phyloP scores from a whole-genome alignment of 345 rosid genomes.

The Populus nigra region DNA sequence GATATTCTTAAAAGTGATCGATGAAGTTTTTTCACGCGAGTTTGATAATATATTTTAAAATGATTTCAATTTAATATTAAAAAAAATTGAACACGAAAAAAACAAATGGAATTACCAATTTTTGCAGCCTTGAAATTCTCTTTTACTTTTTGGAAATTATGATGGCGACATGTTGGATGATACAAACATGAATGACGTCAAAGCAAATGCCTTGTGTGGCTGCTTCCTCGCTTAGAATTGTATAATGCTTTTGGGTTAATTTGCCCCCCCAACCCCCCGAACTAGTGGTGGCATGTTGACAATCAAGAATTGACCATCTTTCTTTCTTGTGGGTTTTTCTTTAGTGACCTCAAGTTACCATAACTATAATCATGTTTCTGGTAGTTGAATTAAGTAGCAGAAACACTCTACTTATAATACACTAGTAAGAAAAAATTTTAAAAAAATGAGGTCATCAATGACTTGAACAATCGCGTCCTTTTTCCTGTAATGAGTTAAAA shows the following conservation, averaged over 20 bases:
- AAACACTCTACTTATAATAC: no score
- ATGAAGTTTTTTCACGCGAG: no score
- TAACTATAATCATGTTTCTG: background rate
- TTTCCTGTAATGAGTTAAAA: background rate
- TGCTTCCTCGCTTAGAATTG: background rate
- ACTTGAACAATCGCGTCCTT: background rate
- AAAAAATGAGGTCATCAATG: background rate
- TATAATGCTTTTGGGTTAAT: background rate
- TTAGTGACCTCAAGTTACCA: background rate
- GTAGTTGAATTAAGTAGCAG: no score
- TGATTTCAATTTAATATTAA: no score
- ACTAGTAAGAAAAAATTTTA: no score
- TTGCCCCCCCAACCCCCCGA: background rate
- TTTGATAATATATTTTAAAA: no score
- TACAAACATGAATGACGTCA: background rate
- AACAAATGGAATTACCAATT: background rate
- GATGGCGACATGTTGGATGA: background rate
- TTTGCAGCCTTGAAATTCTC: background rate
- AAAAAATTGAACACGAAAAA: background rate
- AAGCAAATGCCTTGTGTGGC: background rate
- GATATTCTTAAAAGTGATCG: no score
- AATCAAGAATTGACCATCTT: background rate
- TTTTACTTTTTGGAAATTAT: background rate
- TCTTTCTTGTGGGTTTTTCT: background rate
- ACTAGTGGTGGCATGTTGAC: conserved; percentile 1